A percentile compares a stretch with the other conserved stretches of the same genome.
Conservation (phyloP, 2,329 filamentous ascomycete genomes). For the Niveomyces coronatus region DNA sequence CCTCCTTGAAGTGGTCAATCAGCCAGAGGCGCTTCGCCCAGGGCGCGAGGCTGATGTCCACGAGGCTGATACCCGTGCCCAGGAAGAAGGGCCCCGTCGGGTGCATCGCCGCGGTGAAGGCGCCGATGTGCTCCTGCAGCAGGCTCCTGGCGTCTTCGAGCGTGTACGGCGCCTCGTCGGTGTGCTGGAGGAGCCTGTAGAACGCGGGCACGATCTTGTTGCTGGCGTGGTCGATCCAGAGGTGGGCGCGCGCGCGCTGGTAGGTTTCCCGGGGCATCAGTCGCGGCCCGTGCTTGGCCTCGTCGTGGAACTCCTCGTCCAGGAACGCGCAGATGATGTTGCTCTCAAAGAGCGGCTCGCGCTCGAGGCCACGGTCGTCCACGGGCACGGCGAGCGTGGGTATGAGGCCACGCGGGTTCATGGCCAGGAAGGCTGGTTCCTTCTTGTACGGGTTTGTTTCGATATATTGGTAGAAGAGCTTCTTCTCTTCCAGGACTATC, state of each 20-base stretch:
- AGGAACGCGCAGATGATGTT: slow-evolving; percentile 66
- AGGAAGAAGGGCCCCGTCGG: slow-evolving; percentile 51
- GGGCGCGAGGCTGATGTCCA: slow-evolving; percentile 62
- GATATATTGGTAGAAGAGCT: slow-evolving; percentile 63
- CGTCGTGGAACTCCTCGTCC: slow-evolving; percentile 55
- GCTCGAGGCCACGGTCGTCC: slow-evolving; percentile 18
- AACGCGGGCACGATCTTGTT: slow-evolving; percentile 58
- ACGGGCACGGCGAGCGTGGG: slow-evolving; percentile 52
- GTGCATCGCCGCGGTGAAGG: slow-evolving; percentile 54
- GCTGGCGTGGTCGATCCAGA: slow-evolving; percentile 67
- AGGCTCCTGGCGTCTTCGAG: slow-evolving; percentile 45
- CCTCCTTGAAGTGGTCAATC: slow-evolving; percentile 63
- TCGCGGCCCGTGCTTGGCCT: slow-evolving; percentile 28
- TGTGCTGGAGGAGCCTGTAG: slow-evolving; percentile 52
- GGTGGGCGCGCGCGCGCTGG: slow-evolving; percentile 50
- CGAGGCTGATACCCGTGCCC: slow-evolving; percentile 50
- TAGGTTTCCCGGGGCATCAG: slow-evolving; percentile 54
- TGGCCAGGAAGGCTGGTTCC: slow-evolving; percentile 51
- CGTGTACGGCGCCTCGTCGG: slow-evolving; percentile 34
- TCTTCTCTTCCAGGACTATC: slow-evolving; percentile 64
- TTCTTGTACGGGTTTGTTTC: slow-evolving; percentile 75
- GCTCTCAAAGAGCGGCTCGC: slow-evolving; percentile 61
- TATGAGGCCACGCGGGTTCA: slow-evolving; percentile 68
- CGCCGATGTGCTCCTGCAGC: slow-evolving; percentile 47
- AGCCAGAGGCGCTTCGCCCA: slow-evolving; percentile 65